Conservation (phyloP, 2,329 filamentous ascomycete genomes). For the Exophiala alcalophila region DNA sequence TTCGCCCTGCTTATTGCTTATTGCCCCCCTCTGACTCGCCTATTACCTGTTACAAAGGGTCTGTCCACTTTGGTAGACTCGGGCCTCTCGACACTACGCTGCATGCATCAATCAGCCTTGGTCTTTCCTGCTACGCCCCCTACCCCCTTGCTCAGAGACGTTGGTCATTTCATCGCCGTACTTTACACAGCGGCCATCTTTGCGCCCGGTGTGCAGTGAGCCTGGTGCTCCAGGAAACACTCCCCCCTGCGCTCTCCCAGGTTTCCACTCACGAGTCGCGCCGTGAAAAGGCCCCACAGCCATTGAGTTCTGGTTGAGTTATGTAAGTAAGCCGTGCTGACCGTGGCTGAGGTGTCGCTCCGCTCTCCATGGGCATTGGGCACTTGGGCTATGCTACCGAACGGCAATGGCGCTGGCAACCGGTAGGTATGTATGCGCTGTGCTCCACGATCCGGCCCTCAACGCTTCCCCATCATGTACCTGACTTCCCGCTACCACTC, state of each 20-base stretch:
- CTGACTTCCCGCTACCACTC: conserved; percentile 5
- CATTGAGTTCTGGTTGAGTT: conserved; percentile 10
- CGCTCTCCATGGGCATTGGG: conserved; percentile 14
- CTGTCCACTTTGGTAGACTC: background rate
- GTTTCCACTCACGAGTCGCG: conserved; percentile 15
- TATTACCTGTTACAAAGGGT: background rate
- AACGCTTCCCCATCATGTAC: conserved; percentile 9
- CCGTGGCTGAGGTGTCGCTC: conserved; percentile 23
- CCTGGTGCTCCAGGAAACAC: conserved; percentile 3
- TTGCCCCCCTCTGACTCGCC: conserved; percentile 6
- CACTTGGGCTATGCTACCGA: conserved; percentile 16
- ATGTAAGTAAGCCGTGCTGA: conserved; percentile 27
- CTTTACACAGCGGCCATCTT: no score
- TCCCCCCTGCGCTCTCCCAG: conserved; percentile 1
- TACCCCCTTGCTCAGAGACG: background rate
- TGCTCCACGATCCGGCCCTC: conserved; percentile 14
- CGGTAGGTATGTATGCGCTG: conserved; percentile 1
- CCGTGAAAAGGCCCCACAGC: conserved; percentile 18
- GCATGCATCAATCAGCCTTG: conserved; percentile 6
- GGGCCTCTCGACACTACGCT: conserved; percentile 1
- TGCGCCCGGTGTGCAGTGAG: no score
- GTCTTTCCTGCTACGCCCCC: conserved; percentile 2
- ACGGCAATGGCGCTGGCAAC: conserved; percentile 13
- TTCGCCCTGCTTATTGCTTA: conserved; percentile 14
- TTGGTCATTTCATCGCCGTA: conserved; percentile 11